Conservation (phyloP, 139 green algal species). For the Marvania coccoides region DNA sequence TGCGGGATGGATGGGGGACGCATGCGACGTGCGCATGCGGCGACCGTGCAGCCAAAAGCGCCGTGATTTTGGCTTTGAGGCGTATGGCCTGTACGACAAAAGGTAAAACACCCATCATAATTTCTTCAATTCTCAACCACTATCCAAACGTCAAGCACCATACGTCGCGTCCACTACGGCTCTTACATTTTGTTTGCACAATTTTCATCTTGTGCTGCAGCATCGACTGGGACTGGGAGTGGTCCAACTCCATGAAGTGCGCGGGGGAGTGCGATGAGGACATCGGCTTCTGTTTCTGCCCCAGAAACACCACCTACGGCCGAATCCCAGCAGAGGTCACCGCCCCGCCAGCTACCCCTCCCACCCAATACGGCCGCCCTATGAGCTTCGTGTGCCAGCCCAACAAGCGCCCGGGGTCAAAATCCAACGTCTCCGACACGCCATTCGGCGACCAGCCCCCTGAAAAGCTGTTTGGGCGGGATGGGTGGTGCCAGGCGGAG, state of each 20-base stretch:
- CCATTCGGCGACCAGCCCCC: constrained; percentile 12
- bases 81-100: too few relatives aligned
- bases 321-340: neutral
- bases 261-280: constrained; percentile 3
- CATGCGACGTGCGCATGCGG: neutral
- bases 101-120: too few relatives aligned
- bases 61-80: neutral
- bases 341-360: neutral
- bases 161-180: too few relatives aligned
- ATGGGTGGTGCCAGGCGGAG: constrained; percentile 45
- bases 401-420: neutral
- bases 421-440: neutral
- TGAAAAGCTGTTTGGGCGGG: constrained; percentile 28
- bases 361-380: neutral
- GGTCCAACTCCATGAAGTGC: neutral
- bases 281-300: constrained; percentile 7
- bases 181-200: too few relatives aligned
- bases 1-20: constrained; percentile 2
- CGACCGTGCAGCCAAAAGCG: neutral
- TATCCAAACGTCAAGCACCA: too few relatives aligned
- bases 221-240: neutral
- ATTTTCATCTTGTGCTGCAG: too few relatives aligned
- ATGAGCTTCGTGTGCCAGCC: neutral
- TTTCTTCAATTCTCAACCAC: too few relatives aligned
- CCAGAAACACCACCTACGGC: neutral